These are phyloP conservation scores for Avena atlantica DNA, from an alignment of 176 grass and related monocot genomes.

Conservation along the genomic window DNA sequence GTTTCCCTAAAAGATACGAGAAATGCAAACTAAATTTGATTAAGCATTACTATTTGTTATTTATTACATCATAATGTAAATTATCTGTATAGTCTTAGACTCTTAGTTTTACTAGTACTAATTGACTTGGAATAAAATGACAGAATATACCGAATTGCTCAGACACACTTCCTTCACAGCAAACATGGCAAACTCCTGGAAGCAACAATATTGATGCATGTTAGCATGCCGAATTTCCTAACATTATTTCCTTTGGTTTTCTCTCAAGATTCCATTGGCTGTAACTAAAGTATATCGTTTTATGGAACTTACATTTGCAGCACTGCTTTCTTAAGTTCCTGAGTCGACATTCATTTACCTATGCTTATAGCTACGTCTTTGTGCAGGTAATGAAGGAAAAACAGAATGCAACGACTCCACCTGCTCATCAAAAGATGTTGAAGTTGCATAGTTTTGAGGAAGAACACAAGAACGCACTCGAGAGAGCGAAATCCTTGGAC, in stretches of 20 bases:
- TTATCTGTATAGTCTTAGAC: not conserved
- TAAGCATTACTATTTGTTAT: not conserved
- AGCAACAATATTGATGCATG: not conserved
- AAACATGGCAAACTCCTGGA: constrained; percentile 1
- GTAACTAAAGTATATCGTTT: not conserved
- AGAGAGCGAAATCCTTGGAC: constrained; percentile 68
- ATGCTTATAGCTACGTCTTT: constrained; percentile 20
- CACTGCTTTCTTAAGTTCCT: not conserved
- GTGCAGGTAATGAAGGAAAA: constrained; percentile 68
- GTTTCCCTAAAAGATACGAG: not conserved
- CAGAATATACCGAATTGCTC: not conserved
- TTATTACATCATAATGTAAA: not conserved
- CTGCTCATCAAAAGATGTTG: constrained; percentile 69
- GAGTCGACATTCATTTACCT: not conserved
- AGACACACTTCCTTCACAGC: not conserved
- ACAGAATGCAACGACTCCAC: constrained; percentile 45
- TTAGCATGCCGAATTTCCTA: not conserved
- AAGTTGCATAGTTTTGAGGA: constrained; percentile 71
- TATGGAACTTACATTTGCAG: constrained; percentile 7
- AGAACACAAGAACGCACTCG: constrained; percentile 83
- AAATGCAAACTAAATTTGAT: not conserved
- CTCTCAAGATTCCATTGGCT: not conserved
- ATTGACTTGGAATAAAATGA: constrained; percentile 22
- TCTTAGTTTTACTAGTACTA: constrained; percentile 16
- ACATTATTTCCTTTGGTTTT: not conserved